Base-by-base conservation (phyloP, 1,139 yeast genomes). In the Nakaseomyces glabratus region DNA sequence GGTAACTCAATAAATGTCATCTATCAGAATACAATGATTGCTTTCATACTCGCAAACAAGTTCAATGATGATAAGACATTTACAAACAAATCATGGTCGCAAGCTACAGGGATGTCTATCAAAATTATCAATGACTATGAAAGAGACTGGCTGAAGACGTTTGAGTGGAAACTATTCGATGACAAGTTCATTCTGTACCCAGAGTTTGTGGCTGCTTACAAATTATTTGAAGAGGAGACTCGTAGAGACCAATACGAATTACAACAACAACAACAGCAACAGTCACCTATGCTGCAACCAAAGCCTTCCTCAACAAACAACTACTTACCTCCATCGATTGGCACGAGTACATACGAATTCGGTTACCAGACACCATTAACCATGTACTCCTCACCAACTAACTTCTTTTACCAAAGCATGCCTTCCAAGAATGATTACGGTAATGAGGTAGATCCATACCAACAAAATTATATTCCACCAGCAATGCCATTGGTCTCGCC, bases 61-160 rank as follows among this genome's bases (percentile, higher is more conserved):
- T 84, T 86, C 58, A 86, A 88, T 55, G 97, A 90, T 59, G 98
- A 90, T 63, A 86, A 88, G 61, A 90, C 97, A 17, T 90, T 90
- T 54, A 86, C 95, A 42, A 90, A 88, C 62, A 77, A 77, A 53
- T 85, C 95, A 7, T 90, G 98, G 98, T 72, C 86, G 31, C 90
- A 86, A 38, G 97, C 96, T 15, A 82, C 96, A 10, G 94, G 94
- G 17, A 69, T 90, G 44, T 63, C 73, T 11, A 67, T 84, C 36
- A 51, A 51, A 3, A 62, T 68, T 24, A 66, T 90, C 42, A 85
- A 88, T 50, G 54, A 59, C 16, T 65, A 73, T 44, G 98, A 90
- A 63, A 71, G 71, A 39, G 66, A 64, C 33, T 90, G 97, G 96
- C 68, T 90, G 24, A 37, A 42, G 2, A 35, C 48, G 14, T 48